Evolutionary conservation across 257 asterid genomes (phyloP).

Genomic region (Dorcoceras hygrometricum): DNA sequence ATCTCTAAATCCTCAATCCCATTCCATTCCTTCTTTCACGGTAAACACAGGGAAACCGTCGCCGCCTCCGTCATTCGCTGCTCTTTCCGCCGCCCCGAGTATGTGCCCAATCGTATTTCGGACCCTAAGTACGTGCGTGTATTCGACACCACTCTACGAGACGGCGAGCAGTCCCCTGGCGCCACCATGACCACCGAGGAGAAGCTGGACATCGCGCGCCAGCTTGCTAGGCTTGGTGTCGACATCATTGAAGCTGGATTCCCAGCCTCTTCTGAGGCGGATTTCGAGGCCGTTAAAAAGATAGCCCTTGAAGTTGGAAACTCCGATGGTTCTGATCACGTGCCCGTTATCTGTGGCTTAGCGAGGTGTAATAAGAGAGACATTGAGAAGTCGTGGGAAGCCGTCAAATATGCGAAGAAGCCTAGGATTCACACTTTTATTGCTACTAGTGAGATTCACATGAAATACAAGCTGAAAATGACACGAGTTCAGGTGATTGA

Average conservation of each 20-base stretch:
- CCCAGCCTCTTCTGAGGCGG: conserved; percentile 91
- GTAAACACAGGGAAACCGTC: conserved; percentile 21
- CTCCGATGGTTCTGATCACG: conserved; percentile 38
- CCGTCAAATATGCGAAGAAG: conserved; percentile 73
- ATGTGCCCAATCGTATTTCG: conserved; percentile 65
- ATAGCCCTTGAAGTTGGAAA: conserved; percentile 81
- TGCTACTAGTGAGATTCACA: conserved; percentile 94
- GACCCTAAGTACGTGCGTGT: conserved; percentile 89
- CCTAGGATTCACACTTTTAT: conserved; percentile 95
- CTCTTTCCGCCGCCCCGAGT: conserved; percentile 58
- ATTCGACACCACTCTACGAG: conserved; percentile 94
- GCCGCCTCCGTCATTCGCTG: conserved; percentile 47
- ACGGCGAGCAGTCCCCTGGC: conserved; percentile 98
- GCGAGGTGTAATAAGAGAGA: conserved; percentile 92
- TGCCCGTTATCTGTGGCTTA: conserved; percentile 87
- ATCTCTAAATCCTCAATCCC: neutral
- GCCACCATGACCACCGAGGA: conserved; percentile 95
- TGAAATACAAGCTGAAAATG: conserved; percentile 84
- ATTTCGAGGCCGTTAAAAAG: conserved; percentile 73
- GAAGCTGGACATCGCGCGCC: conserved; percentile 83
- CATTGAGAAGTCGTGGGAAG: conserved; percentile 94
- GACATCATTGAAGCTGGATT: conserved; percentile 97
- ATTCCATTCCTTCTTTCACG: conserved; percentile 20
- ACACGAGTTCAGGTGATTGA: conserved; percentile 69
- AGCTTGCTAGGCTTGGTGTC: conserved; percentile 84